Percentiles rank a stretch among this genome's conserved stretches.
Evolutionary conservation across 495 filamentous ascomycete species (phyloP).

Genomic region (Aspergillus nidulans): DNA sequence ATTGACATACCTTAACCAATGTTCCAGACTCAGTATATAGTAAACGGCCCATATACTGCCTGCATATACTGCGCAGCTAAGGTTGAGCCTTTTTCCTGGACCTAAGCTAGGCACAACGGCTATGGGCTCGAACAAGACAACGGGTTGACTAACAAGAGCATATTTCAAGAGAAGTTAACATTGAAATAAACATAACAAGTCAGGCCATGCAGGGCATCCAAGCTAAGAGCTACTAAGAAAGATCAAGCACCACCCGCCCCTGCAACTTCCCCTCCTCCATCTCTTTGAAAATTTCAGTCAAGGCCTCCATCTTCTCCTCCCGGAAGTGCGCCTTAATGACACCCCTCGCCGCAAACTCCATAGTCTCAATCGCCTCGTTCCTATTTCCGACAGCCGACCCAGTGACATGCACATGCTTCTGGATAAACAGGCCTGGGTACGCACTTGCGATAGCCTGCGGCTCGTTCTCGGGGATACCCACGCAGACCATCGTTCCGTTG

Average conservation of each 20-base stretch:
- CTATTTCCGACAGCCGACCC: constrained; percentile 62
- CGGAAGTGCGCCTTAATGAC: constrained; percentile 57
- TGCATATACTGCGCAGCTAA: too few species aligned
- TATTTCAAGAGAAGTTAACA: neutral
- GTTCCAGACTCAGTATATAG: too few species aligned
- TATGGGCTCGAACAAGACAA: too few species aligned
- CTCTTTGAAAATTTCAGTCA: constrained; percentile 58
- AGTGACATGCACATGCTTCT: constrained; percentile 51
- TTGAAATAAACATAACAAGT: neutral
- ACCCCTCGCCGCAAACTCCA: constrained; percentile 60
- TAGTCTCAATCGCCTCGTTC: constrained; percentile 59
- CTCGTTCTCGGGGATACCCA: constrained; percentile 64
- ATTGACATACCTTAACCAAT: too few species aligned
- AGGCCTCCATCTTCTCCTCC: constrained; percentile 56
- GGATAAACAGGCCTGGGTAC: constrained; percentile 47
- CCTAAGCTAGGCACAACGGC: too few species aligned
- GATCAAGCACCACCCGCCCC: constrained; percentile 57
- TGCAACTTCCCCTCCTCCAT: constrained; percentile 54
- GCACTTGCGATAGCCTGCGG: constrained; percentile 54
- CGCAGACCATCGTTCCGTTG: constrained; percentile 60
- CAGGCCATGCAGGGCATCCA: neutral
- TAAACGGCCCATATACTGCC: too few species aligned
- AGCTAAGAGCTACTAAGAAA: constrained; percentile 27
- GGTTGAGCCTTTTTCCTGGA: too few species aligned
- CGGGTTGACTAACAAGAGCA: too few species aligned